Percentiles rank a stretch among this genome's conserved stretches.
These are phyloP conservation scores for Boletus vermiculosoides DNA, from an alignment of 768 basidiomycete species.

Conservation along the genomic window DNA sequence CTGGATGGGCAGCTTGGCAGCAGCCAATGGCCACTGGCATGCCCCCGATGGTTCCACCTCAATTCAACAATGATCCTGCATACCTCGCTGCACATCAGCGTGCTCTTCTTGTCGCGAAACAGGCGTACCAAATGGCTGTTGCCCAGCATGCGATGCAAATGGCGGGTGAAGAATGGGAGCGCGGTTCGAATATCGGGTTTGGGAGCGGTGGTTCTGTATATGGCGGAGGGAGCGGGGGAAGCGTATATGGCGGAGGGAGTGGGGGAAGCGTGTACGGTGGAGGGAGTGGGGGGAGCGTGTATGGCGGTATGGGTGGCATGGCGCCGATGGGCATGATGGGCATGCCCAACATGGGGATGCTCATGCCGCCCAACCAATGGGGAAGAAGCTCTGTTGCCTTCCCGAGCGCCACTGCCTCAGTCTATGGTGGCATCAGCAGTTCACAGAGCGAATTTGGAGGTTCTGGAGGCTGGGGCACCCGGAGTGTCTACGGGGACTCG, in stretches of 20 bases:
- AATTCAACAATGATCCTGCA: conserved; percentile 49
- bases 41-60: conserved; percentile 38
- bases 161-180: conserved; percentile 91
- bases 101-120: conserved; percentile 83
- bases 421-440: conserved; percentile 54
- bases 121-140: conserved; percentile 86
- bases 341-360: conserved; percentile 39
- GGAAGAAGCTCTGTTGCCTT: conserved; percentile 48
- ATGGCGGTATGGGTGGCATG: conserved; percentile 40
- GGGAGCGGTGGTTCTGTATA: conserved; percentile 37
- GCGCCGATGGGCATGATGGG: conserved; percentile 41
- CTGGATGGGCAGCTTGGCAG: conserved; percentile 37
- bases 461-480: conserved; percentile 48
- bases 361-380: conserved; percentile 40
- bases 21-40: conserved; percentile 27
- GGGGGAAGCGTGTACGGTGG: conserved; percentile 36
- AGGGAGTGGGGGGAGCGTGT: conserved; percentile 45
- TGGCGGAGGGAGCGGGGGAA: conserved; percentile 41
- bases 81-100: conserved; percentile 80
- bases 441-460: conserved; percentile 68
- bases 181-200: conserved; percentile 57
- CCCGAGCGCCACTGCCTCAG: conserved; percentile 47
- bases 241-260: conserved; percentile 45
- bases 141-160: conserved; percentile 88
- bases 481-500: conserved; percentile 70